Evolutionary conservation across 129 eudicot genomes (phyloP), one percentile per base, ranked within the genome.

Genomic region (Glebionis coronaria): DNA sequence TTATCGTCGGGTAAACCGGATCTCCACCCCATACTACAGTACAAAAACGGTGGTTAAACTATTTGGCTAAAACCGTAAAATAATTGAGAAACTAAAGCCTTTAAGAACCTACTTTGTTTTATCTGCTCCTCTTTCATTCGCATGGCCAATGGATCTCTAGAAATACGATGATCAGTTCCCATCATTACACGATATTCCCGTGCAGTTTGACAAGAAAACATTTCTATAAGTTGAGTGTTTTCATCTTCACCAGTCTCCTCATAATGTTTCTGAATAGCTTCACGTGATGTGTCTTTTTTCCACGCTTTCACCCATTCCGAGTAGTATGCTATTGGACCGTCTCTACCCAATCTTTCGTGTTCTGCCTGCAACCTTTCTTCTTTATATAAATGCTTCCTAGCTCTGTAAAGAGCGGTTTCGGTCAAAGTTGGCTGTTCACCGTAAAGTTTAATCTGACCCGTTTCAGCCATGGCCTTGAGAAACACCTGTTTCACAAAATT

Each of bases 201-300:
- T 46, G 90, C 99, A 19, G 95, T 94, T 76, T 94, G 99, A 79
- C 85, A 80, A 0, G 72, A 67, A 77, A 94, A 94, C 99, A 94
- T 89, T 73, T 94, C 93, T 31, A 89, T 75, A 56, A 94, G 88
- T 61, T 94, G 99, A 18, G 93, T 75, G 75, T 82, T 83, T 73
- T 94, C 99, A 80, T 94, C 97, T 89, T 94, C 99, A 75, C 99
- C 99, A 3, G 99, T 94, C 76, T 89, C 99, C 81, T 94, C 99
- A 75, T 76, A 94, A 83, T 94, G 99, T 72, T 83, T 94, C 72
- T 87, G 88, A 79, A 94, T 73, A 3, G 97, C 97, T 80, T 89
- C 95, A 47, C 87, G 88, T 74, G 99, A 94, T 60, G 97, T 94
- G 71, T 94, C 97, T 60, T 57, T 79, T 70, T 82, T 82, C 99